Evolutionary conservation across 257 asterid genomes (phyloP).

Genomic region (Euphrasia confusa): DNA sequence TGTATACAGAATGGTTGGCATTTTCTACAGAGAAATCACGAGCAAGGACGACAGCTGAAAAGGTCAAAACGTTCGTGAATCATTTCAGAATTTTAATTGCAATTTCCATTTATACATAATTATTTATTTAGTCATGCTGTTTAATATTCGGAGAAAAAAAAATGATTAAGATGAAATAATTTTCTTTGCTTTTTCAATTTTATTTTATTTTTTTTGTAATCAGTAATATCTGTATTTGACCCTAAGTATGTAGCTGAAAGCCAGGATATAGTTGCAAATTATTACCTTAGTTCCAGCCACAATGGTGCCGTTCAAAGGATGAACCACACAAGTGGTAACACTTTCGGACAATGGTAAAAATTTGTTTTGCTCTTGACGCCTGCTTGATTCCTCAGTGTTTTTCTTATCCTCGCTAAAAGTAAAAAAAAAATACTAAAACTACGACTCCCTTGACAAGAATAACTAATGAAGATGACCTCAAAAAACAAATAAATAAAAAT

Average conservation of each 20-base stretch:
- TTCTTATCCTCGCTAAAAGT: conserved; percentile 47
- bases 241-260: not conserved
- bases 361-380: conserved; percentile 43
- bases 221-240: not conserved
- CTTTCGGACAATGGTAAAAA: conserved; percentile 50
- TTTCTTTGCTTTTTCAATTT: too few species aligned
- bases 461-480: conserved; percentile 2
- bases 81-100: not conserved
- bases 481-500: conserved; percentile 2
- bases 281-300: conserved; percentile 84
- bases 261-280: not conserved
- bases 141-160: not conserved
- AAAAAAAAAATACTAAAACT: conserved; percentile 22
- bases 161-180: not conserved
- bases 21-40: conserved; percentile 10
- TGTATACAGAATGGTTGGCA: conserved; percentile 21
- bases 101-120: too few species aligned
- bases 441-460: not conserved
- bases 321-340: conserved; percentile 72
- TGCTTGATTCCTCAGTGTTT: conserved; percentile 27
- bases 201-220: not conserved
- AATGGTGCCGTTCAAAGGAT: conserved; percentile 71
- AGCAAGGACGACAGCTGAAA: conserved; percentile 66
- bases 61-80: not conserved
- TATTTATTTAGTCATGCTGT: not conserved